A percentile compares a stretch with the other conserved stretches of the same genome.
phyloP scores from a whole-genome alignment of 164 flowering plant species.

The Annona squamosa region DNA sequence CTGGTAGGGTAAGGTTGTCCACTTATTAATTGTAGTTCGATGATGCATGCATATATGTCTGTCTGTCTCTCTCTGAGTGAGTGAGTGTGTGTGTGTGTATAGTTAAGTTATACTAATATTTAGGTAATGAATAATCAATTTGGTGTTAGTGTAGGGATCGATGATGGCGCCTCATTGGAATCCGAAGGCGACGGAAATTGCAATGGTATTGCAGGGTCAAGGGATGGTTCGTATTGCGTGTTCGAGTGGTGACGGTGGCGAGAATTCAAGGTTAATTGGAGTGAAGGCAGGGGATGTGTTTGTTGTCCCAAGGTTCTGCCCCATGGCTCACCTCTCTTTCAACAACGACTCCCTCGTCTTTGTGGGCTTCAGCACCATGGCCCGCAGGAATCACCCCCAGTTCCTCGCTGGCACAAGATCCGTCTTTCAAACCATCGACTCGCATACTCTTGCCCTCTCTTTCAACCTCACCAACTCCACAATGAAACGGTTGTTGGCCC shows the following conservation, averaged over 20 bases:
- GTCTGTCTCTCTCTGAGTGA: too few species aligned
- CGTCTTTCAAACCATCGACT: slow-evolving; percentile 41
- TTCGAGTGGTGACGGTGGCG: slow-evolving; percentile 37
- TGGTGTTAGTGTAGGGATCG: slow-evolving; percentile 37
- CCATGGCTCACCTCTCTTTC: slow-evolving; percentile 84
- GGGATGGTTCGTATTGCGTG: slow-evolving; percentile 72
- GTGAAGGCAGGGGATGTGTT: slow-evolving; percentile 81
- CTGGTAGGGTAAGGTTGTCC: neutral
- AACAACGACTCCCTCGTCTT: slow-evolving; percentile 64
- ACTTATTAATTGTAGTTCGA: neutral
- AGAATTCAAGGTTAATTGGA: slow-evolving; percentile 35
- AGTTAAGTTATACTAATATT: too few species aligned
- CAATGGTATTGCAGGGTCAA: slow-evolving; percentile 53
- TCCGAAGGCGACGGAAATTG: slow-evolving; percentile 66
- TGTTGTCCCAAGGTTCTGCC: slow-evolving; percentile 55
- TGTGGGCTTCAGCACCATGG: slow-evolving; percentile 72
- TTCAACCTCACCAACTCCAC: slow-evolving; percentile 42
- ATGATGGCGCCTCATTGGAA: slow-evolving; percentile 99
- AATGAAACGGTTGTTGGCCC: slow-evolving; percentile 28
- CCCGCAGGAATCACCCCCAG: slow-evolving; percentile 62
- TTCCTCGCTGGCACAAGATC: slow-evolving; percentile 66
- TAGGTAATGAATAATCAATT: too few species aligned
- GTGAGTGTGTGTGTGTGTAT: too few species aligned
- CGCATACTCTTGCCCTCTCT: slow-evolving; percentile 36
- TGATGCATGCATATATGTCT: too few species aligned